These are phyloP conservation scores for Colletotrichum destructivum DNA, from an alignment of 2,329 filamentous ascomycete genomes.

Conservation along the genomic window DNA sequence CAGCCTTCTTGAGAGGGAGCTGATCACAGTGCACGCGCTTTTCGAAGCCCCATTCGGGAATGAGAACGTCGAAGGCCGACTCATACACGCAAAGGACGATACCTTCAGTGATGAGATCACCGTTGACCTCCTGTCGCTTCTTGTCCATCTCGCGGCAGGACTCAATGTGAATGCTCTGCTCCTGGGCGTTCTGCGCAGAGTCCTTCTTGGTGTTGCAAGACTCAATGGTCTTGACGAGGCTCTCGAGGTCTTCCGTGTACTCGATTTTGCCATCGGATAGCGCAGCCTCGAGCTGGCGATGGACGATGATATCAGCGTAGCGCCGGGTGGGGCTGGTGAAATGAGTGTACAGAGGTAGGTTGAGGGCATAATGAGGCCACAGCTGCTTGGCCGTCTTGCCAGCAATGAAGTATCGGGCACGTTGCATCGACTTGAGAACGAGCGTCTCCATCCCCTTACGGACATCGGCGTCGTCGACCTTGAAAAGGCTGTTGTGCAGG, in stretches of 20 bases:
- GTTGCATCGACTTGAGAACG: slow-evolving; percentile 93
- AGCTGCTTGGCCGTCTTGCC: slow-evolving; percentile 84
- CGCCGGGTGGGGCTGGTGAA: slow-evolving; percentile 96
- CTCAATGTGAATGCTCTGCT: slow-evolving; percentile 99
- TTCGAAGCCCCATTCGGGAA: slow-evolving; percentile 98
- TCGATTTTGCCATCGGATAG: slow-evolving; percentile 87
- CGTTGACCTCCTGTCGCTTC: slow-evolving; percentile 86
- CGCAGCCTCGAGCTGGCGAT: slow-evolving; percentile 91
- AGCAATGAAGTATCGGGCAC: slow-evolving; percentile 94
- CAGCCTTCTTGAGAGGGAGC: slow-evolving; percentile 97
- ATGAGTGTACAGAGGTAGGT: slow-evolving; percentile 95
- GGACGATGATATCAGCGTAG: slow-evolving; percentile 95
- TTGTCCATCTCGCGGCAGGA: slow-evolving; percentile 97
- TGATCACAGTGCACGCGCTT: slow-evolving; percentile 99
- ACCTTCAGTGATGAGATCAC: slow-evolving; percentile 94
- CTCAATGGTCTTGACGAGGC: slow-evolving; percentile 91
- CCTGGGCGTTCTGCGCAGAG: slow-evolving; percentile 95
- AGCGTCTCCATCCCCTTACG: slow-evolving; percentile 99
- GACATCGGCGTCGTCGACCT: slow-evolving; percentile 88
- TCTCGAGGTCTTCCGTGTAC: slow-evolving; percentile 91
- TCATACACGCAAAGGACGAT: slow-evolving; percentile 98
- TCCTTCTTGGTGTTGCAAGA: slow-evolving; percentile 99
- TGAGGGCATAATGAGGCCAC: slow-evolving; percentile 91
- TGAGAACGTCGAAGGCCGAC: slow-evolving; percentile 97
- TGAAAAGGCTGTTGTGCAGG: slow-evolving; percentile 95